Percentiles rank a stretch among this genome's conserved stretches.
Conservation (phyloP, 345 rosid genomes). For the Lenwebbia sp. region DNA sequence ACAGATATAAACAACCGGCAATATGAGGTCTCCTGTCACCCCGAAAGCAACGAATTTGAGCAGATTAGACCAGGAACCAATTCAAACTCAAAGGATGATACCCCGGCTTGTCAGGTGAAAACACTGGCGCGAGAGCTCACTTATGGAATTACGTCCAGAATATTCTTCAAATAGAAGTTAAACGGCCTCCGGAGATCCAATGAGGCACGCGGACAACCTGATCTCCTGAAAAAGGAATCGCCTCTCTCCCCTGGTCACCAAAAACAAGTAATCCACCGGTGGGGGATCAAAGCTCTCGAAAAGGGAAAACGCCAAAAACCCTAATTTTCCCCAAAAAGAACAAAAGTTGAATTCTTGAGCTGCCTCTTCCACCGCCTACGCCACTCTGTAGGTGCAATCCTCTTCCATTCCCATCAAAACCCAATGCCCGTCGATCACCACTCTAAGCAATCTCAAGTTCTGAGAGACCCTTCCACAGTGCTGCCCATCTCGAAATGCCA, state of each 20-base stretch:
- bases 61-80: slow-evolving; percentile 3
- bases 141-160: slow-evolving; percentile 16
- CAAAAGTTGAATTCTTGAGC: not conserved
- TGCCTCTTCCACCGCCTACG: slow-evolving; percentile 1
- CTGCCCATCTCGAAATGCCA: not conserved
- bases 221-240: not conserved
- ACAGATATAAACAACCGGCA: slow-evolving; percentile 1
- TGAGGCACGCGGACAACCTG: not conserved
- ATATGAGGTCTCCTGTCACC: not conserved
- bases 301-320: slow-evolving; percentile 3
- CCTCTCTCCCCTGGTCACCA: slow-evolving; percentile 7
- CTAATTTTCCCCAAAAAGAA: not conserved
- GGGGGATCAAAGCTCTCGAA: not conserved
- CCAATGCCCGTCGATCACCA: slow-evolving; percentile 6
- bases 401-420: slow-evolving; percentile 29
- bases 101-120: slow-evolving; percentile 2
- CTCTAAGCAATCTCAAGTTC: slow-evolving; percentile 6
- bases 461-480: not conserved
- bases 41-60: not conserved
- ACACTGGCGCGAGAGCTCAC: not conserved
- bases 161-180: not conserved
- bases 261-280: not conserved
- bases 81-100: slow-evolving; percentile 1
- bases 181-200: not conserved
- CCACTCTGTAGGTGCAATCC: slow-evolving; percentile 20